Evolutionary conservation across 805 yeast species (phyloP), one percentile per base, ranked within the genome.

Genomic region (Yamadazyma tumulicola): DNA sequence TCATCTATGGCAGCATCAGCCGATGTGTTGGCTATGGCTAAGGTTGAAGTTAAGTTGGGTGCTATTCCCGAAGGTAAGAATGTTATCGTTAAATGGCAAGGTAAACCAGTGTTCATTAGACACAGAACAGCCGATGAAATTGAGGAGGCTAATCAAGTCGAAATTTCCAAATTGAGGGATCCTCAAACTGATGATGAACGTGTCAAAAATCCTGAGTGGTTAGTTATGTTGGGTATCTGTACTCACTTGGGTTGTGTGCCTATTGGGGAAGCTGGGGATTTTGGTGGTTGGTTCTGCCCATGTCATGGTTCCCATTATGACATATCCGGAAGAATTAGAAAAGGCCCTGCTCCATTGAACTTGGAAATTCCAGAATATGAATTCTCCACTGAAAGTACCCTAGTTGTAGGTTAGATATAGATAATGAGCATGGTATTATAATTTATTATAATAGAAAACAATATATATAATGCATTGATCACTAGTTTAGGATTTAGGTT

Each of bases 281-380:
- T 78, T 55, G 97, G 97, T 65, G 99, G 99, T 65, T 93, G 99
- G 99, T 93, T 93, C 91, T 93, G 98, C 72, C 98, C 99, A 49
- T 93, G 98, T 76, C 99, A 94, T 77, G 99, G 98, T 79, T 91
- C 97, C 61, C 98, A 94, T 70, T 93, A 93, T 72, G 98, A 93
- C 73, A 94, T 94, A 72, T 89, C 97, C 47, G 99, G 99, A 68
- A 91, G 99, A 82, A 91, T 93, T 64, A 87, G 99, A 81, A 91
- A 80, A 75, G 99, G 99, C 54, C 99, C 99, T 54, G 99, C 99
- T 62, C 99, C 99, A 60, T 79, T 87, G 68, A 93, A 93, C 77
- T 79, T 93, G 74, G 98, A 93, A 75, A 76, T 93, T 55, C 99
- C 99, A 54, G 74, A 77, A 54, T 93, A 93, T 65, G 86, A 80